Base-by-base conservation (phyloP, 495 filamentous ascomycete genomes). In the Aspergillus carlsbadensis region DNA sequence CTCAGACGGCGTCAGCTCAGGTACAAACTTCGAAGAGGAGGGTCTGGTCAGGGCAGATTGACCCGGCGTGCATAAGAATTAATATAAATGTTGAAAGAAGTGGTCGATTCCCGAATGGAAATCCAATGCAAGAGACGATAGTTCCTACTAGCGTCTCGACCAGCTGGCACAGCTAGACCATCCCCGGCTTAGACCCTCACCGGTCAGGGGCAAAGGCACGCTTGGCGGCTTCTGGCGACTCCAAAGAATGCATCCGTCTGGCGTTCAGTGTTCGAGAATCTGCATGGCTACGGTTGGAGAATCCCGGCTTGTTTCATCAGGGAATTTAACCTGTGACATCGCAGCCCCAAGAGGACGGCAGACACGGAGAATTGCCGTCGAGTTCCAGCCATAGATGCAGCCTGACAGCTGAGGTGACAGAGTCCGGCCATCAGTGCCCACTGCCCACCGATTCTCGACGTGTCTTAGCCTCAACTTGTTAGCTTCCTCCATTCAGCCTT, bases 241-340 rank as follows among this genome's bases (percentile, higher is more conserved):
- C 8, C 26, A 29, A 29, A 29, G 26, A 15, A 21, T 15, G 29
- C 46, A 33, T 48, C n/a, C 13, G 15, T 57, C 26, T 43, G 45
- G 45, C 37, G 46, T 24, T 50, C 56, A 26, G 56, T 54, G 49
- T 49, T 49, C 49, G 56, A 59, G 51, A 54, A 42, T 54, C 51
- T 54, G 57, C 57, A 54, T 41, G 26, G 36, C 36, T 35, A 48
- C 7, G 13, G 24, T 57, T 50, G 45, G 54, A 34, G 21, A 3
- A n/a, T 43, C 26, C 51, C 22, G 15, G n/a, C 34, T 33, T 2
- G 42, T 48, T 47, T 39, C 35, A 52, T 47, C 40, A 42, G 24
- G 35, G 22, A 24, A 50, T 50, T 24, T 14, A 35, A 26, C 35
- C 18, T 50, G 35, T 17, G 37, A 26, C 18, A 36, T 48, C 6